Evolutionary conservation across 495 filamentous ascomycete species (phyloP).

Genomic region (Viridothelium virens): DNA sequence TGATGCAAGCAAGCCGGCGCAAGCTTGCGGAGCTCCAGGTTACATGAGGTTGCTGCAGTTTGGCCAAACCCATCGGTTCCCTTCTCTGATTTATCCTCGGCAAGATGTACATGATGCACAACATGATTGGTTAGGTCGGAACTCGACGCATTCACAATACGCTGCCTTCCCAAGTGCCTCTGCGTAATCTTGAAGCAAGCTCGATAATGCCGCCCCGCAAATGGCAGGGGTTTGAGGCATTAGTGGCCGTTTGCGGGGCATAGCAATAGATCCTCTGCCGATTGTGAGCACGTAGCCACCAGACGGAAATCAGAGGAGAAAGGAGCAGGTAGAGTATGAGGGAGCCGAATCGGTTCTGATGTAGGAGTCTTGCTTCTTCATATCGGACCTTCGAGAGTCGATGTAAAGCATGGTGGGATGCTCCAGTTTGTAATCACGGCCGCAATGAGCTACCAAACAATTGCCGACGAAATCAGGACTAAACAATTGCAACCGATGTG

Average conservation of each 20-base stretch:
- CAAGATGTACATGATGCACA: neutral
- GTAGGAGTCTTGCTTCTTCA: too few relatives aligned
- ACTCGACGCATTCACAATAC: neutral
- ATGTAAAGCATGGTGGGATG: too few relatives aligned
- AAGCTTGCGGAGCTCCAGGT: neutral
- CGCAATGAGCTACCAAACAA: too few relatives aligned
- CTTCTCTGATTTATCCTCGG: neutral
- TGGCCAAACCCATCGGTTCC: neutral
- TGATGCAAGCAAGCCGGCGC: neutral
- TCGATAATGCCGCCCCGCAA: neutral
- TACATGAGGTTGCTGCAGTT: neutral
- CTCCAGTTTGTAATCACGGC: too few relatives aligned
- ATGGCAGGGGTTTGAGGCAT: neutral
- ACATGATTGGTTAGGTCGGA: neutral
- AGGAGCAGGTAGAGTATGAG: too few relatives aligned
- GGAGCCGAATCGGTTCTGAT: too few relatives aligned
- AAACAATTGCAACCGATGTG: too few relatives aligned
- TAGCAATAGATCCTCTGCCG: neutral
- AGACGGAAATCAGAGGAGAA: neutral
- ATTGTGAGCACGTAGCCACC: neutral
- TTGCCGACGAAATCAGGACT: too few relatives aligned
- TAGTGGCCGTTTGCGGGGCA: neutral
- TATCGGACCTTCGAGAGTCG: too few relatives aligned
- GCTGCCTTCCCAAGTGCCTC: neutral
- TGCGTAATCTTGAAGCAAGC: neutral